Evolutionary conservation across 768 basidiomycete genomes (phyloP), one percentile per base, ranked within the genome.

Genomic region (Hortiboletus campestris): DNA sequence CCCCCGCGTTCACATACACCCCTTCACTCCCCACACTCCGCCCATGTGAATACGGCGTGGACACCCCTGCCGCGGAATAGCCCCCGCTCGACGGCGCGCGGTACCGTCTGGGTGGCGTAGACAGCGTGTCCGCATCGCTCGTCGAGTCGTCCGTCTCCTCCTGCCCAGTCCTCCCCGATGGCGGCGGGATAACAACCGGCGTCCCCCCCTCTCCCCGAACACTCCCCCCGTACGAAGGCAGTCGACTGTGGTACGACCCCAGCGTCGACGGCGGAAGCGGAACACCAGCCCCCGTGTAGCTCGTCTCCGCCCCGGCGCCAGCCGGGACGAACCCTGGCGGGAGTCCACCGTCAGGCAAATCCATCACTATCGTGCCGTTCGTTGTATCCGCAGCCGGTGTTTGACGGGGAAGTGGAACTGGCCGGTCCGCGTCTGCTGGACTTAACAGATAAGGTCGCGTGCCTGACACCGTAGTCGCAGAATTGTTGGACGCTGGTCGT

Each of bases 361-460:
- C 60, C 57, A 75, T 66, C 55, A 58, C 61, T n/a, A 67, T 62
- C 32, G 56, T 60, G 9, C 47, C 39, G 5, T 56, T 51, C 17
- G 53, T 46, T 46, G 35, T 20, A 1, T 59, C 55, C 46, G 1
- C 56, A 28, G n/a, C 39, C 4, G 57, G 43, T 9, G 51, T 56
- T 13, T 59, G 49, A 0, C 58, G 49, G 2, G 72, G 72, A 16
- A 71, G 69, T 8, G 75, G 68, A n/a, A 73, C 40, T 0, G 69
- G 69, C n/a, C 72, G 64, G 32, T 74, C 73, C 4, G 75, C 76
- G 42, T 77, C 76, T 6, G 70, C 74, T 41, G 75, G 73, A 48
- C 74, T 76, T n/a, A 77, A 61, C 49, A 74, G 60, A 38, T 73
- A 34, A 4, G 67, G 2, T 38, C 71, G 65, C 29, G 65, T 66